These are phyloP conservation scores for Russula abietina DNA, from an alignment of 768 basidiomycete genomes.

Conservation along the genomic window DNA sequence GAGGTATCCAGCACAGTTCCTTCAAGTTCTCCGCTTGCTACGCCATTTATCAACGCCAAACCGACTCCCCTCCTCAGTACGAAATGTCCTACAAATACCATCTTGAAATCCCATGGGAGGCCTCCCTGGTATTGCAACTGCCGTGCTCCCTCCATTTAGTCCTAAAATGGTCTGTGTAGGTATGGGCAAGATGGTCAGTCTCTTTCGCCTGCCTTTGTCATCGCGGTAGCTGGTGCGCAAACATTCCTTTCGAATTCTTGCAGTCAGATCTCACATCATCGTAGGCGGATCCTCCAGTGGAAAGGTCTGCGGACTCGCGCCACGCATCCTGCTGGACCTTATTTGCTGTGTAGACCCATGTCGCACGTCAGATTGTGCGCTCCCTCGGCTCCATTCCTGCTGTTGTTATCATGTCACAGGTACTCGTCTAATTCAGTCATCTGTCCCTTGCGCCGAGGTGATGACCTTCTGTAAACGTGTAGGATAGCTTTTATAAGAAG, in stretches of 20 bases:
- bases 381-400: constrained; percentile 78
- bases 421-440: constrained; percentile 28
- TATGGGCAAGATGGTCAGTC: constrained; percentile 70
- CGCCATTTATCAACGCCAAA: constrained; percentile 12
- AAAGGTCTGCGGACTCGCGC: constrained; percentile 45
- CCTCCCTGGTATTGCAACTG: constrained; percentile 60
- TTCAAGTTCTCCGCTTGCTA: constrained; percentile 11
- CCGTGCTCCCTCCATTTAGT: constrained; percentile 6
- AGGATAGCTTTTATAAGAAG: constrained; percentile 93
- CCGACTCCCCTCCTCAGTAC: constrained; percentile 9
- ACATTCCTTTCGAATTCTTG: not conserved
- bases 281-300: constrained; percentile 78
- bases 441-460: not conserved
- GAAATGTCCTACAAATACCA: constrained; percentile 57
- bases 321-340: constrained; percentile 4
- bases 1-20: constrained; percentile 2
- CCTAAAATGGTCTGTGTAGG: constrained; percentile 38
- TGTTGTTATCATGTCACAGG: constrained; percentile 88
- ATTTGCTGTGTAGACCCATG: constrained; percentile 57
- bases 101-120: constrained; percentile 78
- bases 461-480: constrained; percentile 10
- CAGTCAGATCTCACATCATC: not conserved
- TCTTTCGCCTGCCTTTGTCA: constrained; percentile 71
- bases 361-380: constrained; percentile 75
- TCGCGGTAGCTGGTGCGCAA: constrained; percentile 66